phyloP scores from a whole-genome alignment of 2,329 filamentous ascomycete genomes.

The Amphichorda felina region DNA sequence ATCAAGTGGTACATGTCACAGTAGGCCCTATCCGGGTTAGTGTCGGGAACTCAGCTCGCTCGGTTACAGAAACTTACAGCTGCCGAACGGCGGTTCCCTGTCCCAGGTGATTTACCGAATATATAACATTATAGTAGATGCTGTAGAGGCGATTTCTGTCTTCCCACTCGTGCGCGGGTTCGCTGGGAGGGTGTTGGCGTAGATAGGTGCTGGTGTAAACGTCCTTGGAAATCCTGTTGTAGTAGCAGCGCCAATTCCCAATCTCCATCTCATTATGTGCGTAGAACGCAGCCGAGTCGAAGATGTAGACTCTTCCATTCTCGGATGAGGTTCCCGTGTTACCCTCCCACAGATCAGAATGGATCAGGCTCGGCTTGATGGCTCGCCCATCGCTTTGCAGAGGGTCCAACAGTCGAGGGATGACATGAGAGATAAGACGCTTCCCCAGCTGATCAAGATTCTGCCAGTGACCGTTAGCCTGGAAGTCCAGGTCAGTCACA shows the following conservation, averaged over 20 bases:
- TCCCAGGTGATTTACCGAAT: not conserved
- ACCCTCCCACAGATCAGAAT: too few relatives aligned
- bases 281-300: not conserved
- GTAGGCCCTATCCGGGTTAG: too few relatives aligned
- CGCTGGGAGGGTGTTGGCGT: not conserved
- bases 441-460: too few relatives aligned
- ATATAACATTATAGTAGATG: not conserved
- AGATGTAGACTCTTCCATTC: not conserved
- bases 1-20: too few relatives aligned
- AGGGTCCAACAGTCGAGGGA: too few relatives aligned
- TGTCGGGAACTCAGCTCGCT: too few relatives aligned
- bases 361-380: too few relatives aligned
- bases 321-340: too few relatives aligned
- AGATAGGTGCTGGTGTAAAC: constrained; percentile 1
- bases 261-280: constrained; percentile 2
- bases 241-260: constrained; percentile 2
- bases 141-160: not conserved
- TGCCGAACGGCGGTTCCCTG: too few relatives aligned
- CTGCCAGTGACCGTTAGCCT: not conserved
- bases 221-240: constrained; percentile 2
- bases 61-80: too few relatives aligned
- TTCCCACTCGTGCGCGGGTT: not conserved
- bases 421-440: too few relatives aligned
- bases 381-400: too few relatives aligned
- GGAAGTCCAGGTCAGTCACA: not conserved